Evolutionary conservation across 1,284 basidiomycete species (phyloP).

Genomic region (Ceratobasidium sp.): DNA sequence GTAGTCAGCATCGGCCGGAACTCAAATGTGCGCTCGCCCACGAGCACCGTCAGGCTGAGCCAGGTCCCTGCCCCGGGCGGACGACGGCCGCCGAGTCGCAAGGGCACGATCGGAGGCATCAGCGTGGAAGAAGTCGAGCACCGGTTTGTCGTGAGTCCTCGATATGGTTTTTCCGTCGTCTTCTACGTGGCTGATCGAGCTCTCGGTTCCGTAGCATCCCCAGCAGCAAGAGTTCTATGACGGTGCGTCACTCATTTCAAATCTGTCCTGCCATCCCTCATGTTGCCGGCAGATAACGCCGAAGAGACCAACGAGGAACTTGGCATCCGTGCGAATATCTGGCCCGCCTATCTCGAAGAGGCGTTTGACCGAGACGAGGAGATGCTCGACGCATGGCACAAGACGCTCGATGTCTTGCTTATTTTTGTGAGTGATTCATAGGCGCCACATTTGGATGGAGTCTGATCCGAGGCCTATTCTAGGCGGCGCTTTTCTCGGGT

Average conservation of each 20-base stretch:
- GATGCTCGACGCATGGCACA: constrained; percentile 38
- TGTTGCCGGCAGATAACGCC: constrained; percentile 31
- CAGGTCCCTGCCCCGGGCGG: constrained; percentile 5
- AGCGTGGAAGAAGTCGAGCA: constrained; percentile 33
- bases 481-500: constrained; percentile 33
- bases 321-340: constrained; percentile 35
- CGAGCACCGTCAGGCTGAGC: constrained; percentile 13
- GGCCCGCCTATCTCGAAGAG: constrained; percentile 35
- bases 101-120: constrained; percentile 33
- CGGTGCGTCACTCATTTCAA: constrained; percentile 7
- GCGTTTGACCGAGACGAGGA: constrained; percentile 33
- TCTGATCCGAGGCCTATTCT: background rate
- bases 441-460: background rate
- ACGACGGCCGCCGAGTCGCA: constrained; percentile 20
- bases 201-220: constrained; percentile 10
- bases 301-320: constrained; percentile 34
- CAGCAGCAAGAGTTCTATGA: constrained; percentile 31
- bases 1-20: constrained; percentile 9
- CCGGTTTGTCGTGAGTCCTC: constrained; percentile 13
- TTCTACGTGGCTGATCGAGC: background rate
- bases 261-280: background rate
- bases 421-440: constrained; percentile 32
- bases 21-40: background rate
- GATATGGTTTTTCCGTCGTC: background rate
- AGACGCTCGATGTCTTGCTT: constrained; percentile 35